phyloP scores from a whole-genome alignment of 768 basidiomycete genomes.

The Infundibulicybe gibba region DNA sequence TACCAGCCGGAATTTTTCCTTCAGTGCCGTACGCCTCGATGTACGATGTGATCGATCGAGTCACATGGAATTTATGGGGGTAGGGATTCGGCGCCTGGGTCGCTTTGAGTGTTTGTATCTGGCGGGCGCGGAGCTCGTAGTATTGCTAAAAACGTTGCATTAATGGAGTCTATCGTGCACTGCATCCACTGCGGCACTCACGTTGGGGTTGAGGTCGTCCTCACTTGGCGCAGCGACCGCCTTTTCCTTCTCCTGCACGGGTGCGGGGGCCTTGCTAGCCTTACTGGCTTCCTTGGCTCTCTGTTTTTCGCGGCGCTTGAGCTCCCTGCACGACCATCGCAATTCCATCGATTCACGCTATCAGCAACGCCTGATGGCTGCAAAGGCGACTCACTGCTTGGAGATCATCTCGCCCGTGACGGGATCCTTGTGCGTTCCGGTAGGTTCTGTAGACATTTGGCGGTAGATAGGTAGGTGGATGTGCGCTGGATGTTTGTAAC shows the following conservation, averaged over 20 bases:
- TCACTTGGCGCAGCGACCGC: slow-evolving; percentile 52
- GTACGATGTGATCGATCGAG: slow-evolving; percentile 69
- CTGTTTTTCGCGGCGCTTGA: slow-evolving; percentile 91
- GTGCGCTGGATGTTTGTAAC: slow-evolving; percentile 6
- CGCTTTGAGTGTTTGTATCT: slow-evolving; percentile 81
- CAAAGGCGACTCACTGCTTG: slow-evolving; percentile 67
- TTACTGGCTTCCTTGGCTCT: slow-evolving; percentile 77
- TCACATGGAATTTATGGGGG: slow-evolving; percentile 98
- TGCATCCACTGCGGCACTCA: slow-evolving; percentile 38
- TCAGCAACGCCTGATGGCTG: no score
- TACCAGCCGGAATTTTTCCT: slow-evolving; percentile 64
- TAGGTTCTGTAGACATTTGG: slow-evolving; percentile 40
- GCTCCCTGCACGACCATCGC: slow-evolving; percentile 57
- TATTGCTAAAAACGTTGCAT: slow-evolving; percentile 71
- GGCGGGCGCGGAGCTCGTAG: slow-evolving; percentile 87
- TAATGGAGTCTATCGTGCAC: neutral
- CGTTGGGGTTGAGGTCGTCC: slow-evolving; percentile 88
- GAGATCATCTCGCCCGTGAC: slow-evolving; percentile 96
- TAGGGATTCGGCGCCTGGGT: slow-evolving; percentile 91
- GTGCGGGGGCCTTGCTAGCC: slow-evolving; percentile 48
- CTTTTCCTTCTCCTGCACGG: slow-evolving; percentile 23
- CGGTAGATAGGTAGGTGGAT: slow-evolving; percentile 9
- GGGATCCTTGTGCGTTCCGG: slow-evolving; percentile 66
- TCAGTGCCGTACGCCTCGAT: slow-evolving; percentile 71
- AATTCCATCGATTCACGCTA: no score